A percentile compares a stretch with the other conserved stretches of the same genome.
phyloP scores from a whole-genome alignment of 2,329 filamentous ascomycete species.

The Rasamsonia emersonii region DNA sequence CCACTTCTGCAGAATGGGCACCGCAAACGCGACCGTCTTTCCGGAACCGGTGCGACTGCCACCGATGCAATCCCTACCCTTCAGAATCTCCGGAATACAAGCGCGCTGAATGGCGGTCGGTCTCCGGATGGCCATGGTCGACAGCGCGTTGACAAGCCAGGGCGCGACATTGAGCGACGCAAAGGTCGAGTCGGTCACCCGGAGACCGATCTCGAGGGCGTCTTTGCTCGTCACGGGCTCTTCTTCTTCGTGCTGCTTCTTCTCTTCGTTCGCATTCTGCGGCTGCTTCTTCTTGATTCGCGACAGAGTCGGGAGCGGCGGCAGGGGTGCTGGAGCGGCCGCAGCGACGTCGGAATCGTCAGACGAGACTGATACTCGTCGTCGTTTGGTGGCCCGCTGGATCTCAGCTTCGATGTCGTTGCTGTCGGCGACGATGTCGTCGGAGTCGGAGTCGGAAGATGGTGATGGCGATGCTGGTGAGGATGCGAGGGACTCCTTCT shows the following conservation, averaged over 20 bases:
- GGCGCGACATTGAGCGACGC: conserved; percentile 63
- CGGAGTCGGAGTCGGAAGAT: no score
- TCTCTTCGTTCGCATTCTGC: conserved; percentile 11
- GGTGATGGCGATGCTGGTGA: no score
- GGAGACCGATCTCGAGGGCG: conserved; percentile 30
- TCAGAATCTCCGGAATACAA: conserved; percentile 86
- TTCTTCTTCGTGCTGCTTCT: conserved; percentile 13
- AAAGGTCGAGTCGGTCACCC: conserved; percentile 52
- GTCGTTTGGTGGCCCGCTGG: conserved; percentile 31
- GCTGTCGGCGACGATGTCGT: no score
- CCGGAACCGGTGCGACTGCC: conserved; percentile 91
- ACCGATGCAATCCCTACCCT: conserved; percentile 88
- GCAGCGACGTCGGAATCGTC: conserved; percentile 25
- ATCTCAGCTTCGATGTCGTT: no score
- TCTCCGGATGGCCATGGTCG: conserved; percentile 68
- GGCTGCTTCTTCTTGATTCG: conserved; percentile 33
- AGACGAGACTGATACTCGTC: conserved; percentile 31
- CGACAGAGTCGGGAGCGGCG: conserved; percentile 29
- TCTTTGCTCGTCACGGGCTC: conserved; percentile 32
- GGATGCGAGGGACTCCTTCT: no score
- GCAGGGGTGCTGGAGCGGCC: conserved; percentile 2
- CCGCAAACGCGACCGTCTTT: conserved; percentile 93
- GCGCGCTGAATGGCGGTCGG: conserved; percentile 89
- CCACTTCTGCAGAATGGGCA: conserved; percentile 90
- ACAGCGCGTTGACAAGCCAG: conserved; percentile 79